phyloP scores from a whole-genome alignment of 164 flowering plant genomes.

The Vitis amurensis region DNA sequence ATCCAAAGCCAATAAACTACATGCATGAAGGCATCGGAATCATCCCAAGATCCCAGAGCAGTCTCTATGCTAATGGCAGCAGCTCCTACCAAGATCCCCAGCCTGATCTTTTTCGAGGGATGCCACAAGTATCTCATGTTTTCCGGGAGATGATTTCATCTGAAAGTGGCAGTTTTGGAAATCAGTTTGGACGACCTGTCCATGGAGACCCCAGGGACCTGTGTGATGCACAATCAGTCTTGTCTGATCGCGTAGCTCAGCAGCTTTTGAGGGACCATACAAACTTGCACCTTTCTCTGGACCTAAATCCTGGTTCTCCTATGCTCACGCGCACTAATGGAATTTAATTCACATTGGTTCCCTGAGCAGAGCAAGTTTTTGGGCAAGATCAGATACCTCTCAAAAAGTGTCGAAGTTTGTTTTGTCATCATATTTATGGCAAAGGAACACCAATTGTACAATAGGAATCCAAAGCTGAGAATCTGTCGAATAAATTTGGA shows the following conservation, averaged over 20 bases:
- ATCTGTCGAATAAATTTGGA: not conserved
- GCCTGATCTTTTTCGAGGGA: constrained; percentile 18
- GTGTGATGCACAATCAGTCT: too few relatives aligned
- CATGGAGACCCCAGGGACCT: constrained; percentile 2
- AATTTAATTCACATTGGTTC: not conserved
- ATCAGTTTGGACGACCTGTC: constrained; percentile 10
- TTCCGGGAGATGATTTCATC: constrained; percentile 16
- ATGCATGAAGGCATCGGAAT: constrained; percentile 18
- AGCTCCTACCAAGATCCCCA: constrained; percentile 18
- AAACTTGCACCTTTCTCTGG: constrained; percentile 17
- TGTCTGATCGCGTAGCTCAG: too few relatives aligned
- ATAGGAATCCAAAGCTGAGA: too few relatives aligned
- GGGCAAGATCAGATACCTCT: too few relatives aligned
- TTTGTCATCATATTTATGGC: too few relatives aligned
- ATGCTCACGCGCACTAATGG: constrained; percentile 8
- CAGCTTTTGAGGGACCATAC: constrained; percentile 13
- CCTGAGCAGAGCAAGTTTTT: not conserved
- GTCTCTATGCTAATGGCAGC: constrained; percentile 12
- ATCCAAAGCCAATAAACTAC: constrained; percentile 12
- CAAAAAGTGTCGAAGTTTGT: too few relatives aligned
- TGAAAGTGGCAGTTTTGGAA: constrained; percentile 11
- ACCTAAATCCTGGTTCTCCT: constrained; percentile 14
- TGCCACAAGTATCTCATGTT: constrained; percentile 15
- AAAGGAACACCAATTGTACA: too few relatives aligned
- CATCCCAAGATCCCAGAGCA: constrained; percentile 11